Evolutionary conservation across 2,329 filamentous ascomycete genomes (phyloP).

Genomic region (Fusarium sacchari): DNA sequence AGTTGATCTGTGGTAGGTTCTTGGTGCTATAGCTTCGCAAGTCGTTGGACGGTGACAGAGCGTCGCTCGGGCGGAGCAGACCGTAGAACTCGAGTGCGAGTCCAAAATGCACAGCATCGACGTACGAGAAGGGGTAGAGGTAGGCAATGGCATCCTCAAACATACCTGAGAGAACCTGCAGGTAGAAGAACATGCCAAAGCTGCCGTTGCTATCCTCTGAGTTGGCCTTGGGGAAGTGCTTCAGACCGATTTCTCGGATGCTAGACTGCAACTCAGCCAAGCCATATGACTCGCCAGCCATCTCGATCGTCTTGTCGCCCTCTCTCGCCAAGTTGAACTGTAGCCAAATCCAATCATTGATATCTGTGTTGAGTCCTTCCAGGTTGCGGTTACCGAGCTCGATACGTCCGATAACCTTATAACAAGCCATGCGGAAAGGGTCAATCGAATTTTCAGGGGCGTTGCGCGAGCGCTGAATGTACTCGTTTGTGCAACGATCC

Average conservation of each 20-base stretch:
- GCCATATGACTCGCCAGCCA: slow-evolving; percentile 73
- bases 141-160: slow-evolving; percentile 95
- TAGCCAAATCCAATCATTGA: slow-evolving; percentile 78
- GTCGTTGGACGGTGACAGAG: slow-evolving; percentile 77
- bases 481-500: slow-evolving; percentile 89
- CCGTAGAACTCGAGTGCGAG: slow-evolving; percentile 91
- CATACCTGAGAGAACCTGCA: slow-evolving; percentile 89
- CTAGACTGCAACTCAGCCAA: slow-evolving; percentile 77
- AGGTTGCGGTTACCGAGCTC: slow-evolving; percentile 72
- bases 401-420: slow-evolving; percentile 92
- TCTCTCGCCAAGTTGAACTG: slow-evolving; percentile 76
- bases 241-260: slow-evolving; percentile 87
- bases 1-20: slow-evolving; percentile 85
- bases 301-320: slow-evolving; percentile 69
- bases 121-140: slow-evolving; percentile 89
- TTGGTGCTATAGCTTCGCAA: slow-evolving; percentile 73
- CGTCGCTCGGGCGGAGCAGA: slow-evolving; percentile 86
- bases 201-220: slow-evolving; percentile 79
- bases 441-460: slow-evolving; percentile 89
- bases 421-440: slow-evolving; percentile 95
- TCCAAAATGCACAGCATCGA: slow-evolving; percentile 94
- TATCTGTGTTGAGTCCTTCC: slow-evolving; percentile 70
- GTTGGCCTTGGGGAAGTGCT: slow-evolving; percentile 86
- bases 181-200: slow-evolving; percentile 92
- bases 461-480: slow-evolving; percentile 84